Base-by-base conservation (phyloP, 371 early-diverging fungal species). In the Coemansia sp. region DNA sequence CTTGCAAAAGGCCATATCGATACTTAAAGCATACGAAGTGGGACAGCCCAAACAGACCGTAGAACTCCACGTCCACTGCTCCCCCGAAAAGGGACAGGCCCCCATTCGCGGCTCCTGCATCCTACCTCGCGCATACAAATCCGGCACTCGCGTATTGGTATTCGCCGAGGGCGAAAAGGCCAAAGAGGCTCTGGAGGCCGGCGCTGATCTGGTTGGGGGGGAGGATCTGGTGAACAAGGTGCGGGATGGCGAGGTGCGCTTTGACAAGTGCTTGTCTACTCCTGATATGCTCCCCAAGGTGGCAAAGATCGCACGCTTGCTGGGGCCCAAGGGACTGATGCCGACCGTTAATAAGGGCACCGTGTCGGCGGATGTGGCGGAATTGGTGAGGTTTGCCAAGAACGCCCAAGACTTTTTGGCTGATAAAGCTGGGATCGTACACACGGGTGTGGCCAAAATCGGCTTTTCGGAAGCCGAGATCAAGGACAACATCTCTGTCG, bases 251-350 rank as follows among this genome's bases (percentile, higher is more conserved):
- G 79, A 84, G 68, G 67, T 89, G 59, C 81, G 86, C 71, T 91
- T 93, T 74, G 91, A 95, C 82, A 90, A 89, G 77, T 87, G 92
- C 77, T 80, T 93, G 65, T 84, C 92, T 7, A 95, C 95, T 18
- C 91, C 92, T 43, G 92, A 83, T 48, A 90, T 95, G 91, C 87
- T 92, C 71, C 92, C 94, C 32, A 77, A 83, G 43, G 94, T 95
- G 32, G 85, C 93, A 32, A 90, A 89, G 72, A 89, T 97, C 69
- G 97, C 96, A 12, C 86, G 90, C 59, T 75, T 92, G 31, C 78
- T 97, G 67, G 97, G 97, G 65, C 96, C 97, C 32, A 93, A 91
- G 77, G 94, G 94, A 18, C 81, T 97, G 60, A 96, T 97, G 97
- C 97, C 97, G 9, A 94, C 92, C 37, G 88, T 90, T 12, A 92